Percentiles rank a stretch among this genome's conserved stretches.
Evolutionary conservation across 768 basidiomycete genomes (phyloP).

Genomic region (Kwoniella shandongensis): DNA sequence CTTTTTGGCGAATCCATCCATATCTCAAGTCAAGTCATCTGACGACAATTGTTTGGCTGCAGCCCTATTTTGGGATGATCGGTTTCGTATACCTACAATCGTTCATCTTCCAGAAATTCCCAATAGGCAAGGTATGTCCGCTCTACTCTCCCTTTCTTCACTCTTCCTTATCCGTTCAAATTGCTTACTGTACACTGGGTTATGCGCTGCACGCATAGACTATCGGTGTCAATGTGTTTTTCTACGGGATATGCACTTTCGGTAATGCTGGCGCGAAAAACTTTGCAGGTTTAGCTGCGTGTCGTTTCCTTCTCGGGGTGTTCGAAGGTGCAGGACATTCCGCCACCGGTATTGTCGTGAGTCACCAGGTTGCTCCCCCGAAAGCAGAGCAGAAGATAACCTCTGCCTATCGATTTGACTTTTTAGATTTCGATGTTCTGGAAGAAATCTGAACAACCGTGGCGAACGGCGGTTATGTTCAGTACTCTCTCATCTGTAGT

Average conservation of each 20-base stretch:
- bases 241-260: conserved; percentile 28
- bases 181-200: too few species aligned
- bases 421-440: conserved; percentile 26
- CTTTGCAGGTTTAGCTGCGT: conserved; percentile 20
- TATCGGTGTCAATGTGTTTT: conserved; percentile 24
- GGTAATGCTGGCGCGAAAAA: conserved; percentile 15
- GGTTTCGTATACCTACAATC: conserved; percentile 2
- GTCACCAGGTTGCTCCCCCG: conserved; percentile 52
- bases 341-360: conserved; percentile 8
- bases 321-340: conserved; percentile 27
- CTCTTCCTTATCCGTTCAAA: too few species aligned
- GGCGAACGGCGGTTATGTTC: conserved; percentile 38
- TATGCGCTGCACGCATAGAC: too few species aligned
- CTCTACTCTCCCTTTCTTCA: too few species aligned
- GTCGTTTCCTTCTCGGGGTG: conserved; percentile 33
- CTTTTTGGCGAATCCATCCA: too few species aligned
- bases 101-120: conserved; percentile 5
- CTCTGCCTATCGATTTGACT: conserved; percentile 16
- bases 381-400: conserved; percentile 24
- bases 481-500: conserved; percentile 33
- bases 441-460: conserved; percentile 31
- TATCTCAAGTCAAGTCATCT: too few species aligned
- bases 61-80: conserved; percentile 13
- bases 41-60: not conserved
- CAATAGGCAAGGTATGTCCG: conserved; percentile 6